Percentiles rank a stretch among this genome's conserved stretches.
Conservation (phyloP, 2,329 filamentous ascomycete species). For the Colletotrichum tropicale region DNA sequence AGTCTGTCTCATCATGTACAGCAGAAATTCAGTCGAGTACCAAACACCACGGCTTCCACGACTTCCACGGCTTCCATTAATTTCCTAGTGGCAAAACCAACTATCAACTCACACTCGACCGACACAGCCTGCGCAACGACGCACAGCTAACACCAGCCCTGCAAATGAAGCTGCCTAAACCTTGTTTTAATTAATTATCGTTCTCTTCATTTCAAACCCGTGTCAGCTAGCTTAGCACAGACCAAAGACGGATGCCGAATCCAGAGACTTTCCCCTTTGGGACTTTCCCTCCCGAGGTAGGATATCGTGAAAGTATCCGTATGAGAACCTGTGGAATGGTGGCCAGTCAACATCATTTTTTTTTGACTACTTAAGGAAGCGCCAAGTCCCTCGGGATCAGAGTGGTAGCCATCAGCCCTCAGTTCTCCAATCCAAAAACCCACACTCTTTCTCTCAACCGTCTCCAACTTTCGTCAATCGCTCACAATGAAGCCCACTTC, state of each 20-base stretch:
- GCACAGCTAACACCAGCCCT: neutral
- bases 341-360: accelerated
- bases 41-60: neutral
- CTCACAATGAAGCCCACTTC: neutral
- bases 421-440: neutral
- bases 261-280: neutral
- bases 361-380: neutral
- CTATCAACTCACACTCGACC: neutral
- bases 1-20: neutral
- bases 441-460: neutral
- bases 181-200: neutral
- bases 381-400: neutral
- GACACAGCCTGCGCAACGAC: neutral
- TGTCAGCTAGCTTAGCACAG: neutral
- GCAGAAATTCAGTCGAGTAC: neutral
- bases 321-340: accelerated
- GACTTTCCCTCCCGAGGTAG: too few relatives aligned
- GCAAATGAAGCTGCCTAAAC: neutral
- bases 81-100: neutral
- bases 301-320: neutral
- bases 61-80: neutral
- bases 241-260: neutral
- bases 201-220: neutral
- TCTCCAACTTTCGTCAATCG: neutral
- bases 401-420: neutral